Evolutionary conservation across 2,329 filamentous ascomycete genomes (phyloP).

Genomic region (Blumeriella jaapii): DNA sequence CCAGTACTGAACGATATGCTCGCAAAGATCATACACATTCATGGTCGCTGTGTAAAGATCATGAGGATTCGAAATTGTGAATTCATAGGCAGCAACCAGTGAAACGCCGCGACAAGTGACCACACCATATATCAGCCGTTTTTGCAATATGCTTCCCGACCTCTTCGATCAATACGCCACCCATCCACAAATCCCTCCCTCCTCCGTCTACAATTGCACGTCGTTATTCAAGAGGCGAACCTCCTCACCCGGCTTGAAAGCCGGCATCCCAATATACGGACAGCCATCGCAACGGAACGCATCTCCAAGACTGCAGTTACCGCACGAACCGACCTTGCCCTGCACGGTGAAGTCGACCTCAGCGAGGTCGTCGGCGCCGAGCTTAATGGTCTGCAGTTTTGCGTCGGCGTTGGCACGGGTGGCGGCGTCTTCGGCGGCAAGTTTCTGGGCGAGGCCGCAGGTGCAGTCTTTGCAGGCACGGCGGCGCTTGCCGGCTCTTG

Average conservation of each 20-base stretch:
- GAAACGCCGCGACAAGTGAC: conserved; percentile 4
- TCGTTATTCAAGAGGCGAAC: conserved; percentile 78
- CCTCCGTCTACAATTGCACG: conserved; percentile 54
- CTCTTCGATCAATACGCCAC: too few species aligned
- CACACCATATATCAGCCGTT: conserved; percentile 2
- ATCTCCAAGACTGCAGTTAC: conserved; percentile 87
- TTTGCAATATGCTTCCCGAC: conserved; percentile 3
- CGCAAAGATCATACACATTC: too few species aligned
- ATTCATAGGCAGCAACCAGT: neutral
- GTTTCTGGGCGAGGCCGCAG: conserved; percentile 75
- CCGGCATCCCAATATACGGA: conserved; percentile 83
- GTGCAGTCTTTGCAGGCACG: conserved; percentile 97
- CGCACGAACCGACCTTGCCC: conserved; percentile 90
- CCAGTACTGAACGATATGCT: too few species aligned
- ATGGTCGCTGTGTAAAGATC: too few species aligned
- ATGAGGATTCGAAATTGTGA: neutral
- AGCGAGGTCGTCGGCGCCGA: conserved; percentile 66
- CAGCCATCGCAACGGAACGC: conserved; percentile 67
- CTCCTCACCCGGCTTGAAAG: conserved; percentile 96
- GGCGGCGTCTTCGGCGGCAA: conserved; percentile 73
- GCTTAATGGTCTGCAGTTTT: conserved; percentile 53
- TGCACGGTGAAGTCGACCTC: conserved; percentile 97
- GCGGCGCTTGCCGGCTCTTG: conserved; percentile 77
- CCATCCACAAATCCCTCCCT: neutral
- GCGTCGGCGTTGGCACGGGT: conserved; percentile 54